Conservation (phyloP, 2,329 filamentous ascomycete genomes). For the Ophiobolus disseminans region DNA sequence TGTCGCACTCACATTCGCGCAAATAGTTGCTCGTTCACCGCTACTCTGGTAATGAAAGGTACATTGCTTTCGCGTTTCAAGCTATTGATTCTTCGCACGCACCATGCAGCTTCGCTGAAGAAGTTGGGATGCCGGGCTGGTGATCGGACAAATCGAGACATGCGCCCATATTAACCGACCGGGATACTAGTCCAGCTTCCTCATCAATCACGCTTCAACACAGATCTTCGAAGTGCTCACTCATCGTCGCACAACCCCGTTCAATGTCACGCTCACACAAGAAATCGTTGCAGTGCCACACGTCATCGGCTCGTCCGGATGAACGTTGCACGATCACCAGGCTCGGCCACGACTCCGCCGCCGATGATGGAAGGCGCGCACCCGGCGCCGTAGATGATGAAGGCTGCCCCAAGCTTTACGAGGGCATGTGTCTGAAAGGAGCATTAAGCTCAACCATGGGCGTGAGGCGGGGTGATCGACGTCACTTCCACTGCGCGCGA, state of each 20-base stretch:
- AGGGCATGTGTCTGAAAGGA: too few relatives aligned
- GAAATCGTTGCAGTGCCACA: not conserved
- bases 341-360: too few relatives aligned
- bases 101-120: not conserved
- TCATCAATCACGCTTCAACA: too few relatives aligned
- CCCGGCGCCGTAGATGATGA: too few relatives aligned
- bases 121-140: not conserved
- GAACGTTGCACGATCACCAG: too few relatives aligned
- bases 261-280: not conserved
- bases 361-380: too few relatives aligned
- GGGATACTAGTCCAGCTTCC: not conserved
- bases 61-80: not conserved
- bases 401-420: not conserved
- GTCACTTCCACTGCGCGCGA: slow-evolving; percentile 1
- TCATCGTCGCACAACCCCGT: slow-evolving; percentile 4
- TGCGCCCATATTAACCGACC: slow-evolving; percentile 2
- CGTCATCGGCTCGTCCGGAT: not conserved
- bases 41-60: slow-evolving; percentile 1
- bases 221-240: too few relatives aligned
- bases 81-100: too few relatives aligned
- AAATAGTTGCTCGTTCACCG: slow-evolving; percentile 8
- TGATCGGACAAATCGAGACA: not conserved
- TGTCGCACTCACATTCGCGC: not conserved
- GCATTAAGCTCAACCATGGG: slow-evolving; percentile 15
- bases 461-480: slow-evolving; percentile 8